Evolutionary conservation across 306 rosid genomes (phyloP).

Genomic region (Myrica gale): DNA sequence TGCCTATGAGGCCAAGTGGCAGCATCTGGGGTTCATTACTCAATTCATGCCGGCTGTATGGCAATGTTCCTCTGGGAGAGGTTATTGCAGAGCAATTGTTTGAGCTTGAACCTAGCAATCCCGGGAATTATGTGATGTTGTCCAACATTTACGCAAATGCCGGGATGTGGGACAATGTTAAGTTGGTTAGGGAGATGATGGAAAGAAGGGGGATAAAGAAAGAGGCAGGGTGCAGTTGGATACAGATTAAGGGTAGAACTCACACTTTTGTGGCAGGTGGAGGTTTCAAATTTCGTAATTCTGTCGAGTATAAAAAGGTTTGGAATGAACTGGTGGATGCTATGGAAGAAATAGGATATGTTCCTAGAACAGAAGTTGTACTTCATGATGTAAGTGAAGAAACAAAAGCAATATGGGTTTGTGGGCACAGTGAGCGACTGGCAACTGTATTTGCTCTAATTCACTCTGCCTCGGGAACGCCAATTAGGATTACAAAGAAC

Average conservation of each 20-base stretch:
- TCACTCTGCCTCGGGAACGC: slow-evolving; percentile 40
- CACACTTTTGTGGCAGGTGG: slow-evolving; percentile 61
- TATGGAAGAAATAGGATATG: slow-evolving; percentile 40
- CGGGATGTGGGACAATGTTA: slow-evolving; percentile 52
- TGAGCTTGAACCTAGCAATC: slow-evolving; percentile 48
- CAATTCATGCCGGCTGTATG: slow-evolving; percentile 46
- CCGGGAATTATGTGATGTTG: slow-evolving; percentile 60
- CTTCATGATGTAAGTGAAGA: slow-evolving; percentile 55
- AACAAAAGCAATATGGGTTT: slow-evolving; percentile 45
- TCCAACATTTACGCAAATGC: slow-evolving; percentile 59
- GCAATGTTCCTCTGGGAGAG: slow-evolving; percentile 47
- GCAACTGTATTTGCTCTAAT: slow-evolving; percentile 47
- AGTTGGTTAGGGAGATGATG: slow-evolving; percentile 54
- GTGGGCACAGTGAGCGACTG: slow-evolving; percentile 58
- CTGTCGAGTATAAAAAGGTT: slow-evolving; percentile 40
- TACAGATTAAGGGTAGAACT: slow-evolving; percentile 39
- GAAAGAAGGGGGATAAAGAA: slow-evolving; percentile 42
- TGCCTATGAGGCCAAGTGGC: slow-evolving; percentile 59
- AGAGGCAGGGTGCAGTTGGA: slow-evolving; percentile 62
- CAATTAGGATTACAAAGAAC: slow-evolving; percentile 59
- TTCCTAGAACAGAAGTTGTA: slow-evolving; percentile 42
- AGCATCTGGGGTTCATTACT: slow-evolving; percentile 62
- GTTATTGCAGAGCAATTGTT: slow-evolving; percentile 38
- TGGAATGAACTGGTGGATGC: slow-evolving; percentile 45
- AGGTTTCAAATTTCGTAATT: slow-evolving; percentile 39